Percentiles rank a stretch among this genome's conserved stretches.
Evolutionary conservation across 2,329 filamentous ascomycete species (phyloP).

Genomic region (Domatiomyces catenatus): DNA sequence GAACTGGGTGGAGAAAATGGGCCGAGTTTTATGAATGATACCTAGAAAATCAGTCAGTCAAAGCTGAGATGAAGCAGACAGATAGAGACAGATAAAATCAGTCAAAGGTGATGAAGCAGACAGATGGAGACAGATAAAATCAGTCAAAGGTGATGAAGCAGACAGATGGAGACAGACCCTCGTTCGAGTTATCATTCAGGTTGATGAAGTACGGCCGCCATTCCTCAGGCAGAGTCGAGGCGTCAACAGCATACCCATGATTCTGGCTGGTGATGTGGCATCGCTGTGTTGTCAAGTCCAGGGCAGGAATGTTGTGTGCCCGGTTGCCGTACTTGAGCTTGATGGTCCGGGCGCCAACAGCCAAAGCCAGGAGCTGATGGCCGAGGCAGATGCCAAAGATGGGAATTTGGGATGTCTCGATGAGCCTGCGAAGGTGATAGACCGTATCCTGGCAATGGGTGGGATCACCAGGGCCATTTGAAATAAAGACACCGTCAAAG

Average conservation of each 20-base stretch:
- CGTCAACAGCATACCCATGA: conserved; percentile 91
- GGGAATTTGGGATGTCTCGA: conserved; percentile 78
- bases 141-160: conserved; percentile 4
- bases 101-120: conserved; percentile 3
- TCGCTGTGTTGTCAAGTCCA: conserved; percentile 86
- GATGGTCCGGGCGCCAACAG: conserved; percentile 73
- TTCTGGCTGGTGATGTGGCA: conserved; percentile 99
- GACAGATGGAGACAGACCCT: conserved; percentile 39
- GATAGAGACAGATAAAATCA: background rate
- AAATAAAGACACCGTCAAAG: conserved; percentile 97
- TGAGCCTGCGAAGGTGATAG: conserved; percentile 78
- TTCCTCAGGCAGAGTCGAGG: conserved; percentile 61
- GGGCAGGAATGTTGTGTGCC: conserved; percentile 91
- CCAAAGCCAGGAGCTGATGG: conserved; percentile 86
- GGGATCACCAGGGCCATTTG: conserved; percentile 94
- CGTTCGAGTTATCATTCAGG: conserved; percentile 92
- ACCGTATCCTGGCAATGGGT: conserved; percentile 92
- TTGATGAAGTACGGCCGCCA: conserved; percentile 99
- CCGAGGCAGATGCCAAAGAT: conserved; percentile 97
- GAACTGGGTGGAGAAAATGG: conserved; percentile 98
- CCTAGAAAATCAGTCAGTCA: conserved; percentile 25
- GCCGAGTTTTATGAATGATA: conserved; percentile 88
- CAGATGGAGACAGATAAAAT: background rate
- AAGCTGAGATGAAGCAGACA: conserved; percentile 2
- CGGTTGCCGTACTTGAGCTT: conserved; percentile 99